phyloP scores from a whole-genome alignment of 2,329 filamentous ascomycete species.

The Rhynchosporium agropyri region DNA sequence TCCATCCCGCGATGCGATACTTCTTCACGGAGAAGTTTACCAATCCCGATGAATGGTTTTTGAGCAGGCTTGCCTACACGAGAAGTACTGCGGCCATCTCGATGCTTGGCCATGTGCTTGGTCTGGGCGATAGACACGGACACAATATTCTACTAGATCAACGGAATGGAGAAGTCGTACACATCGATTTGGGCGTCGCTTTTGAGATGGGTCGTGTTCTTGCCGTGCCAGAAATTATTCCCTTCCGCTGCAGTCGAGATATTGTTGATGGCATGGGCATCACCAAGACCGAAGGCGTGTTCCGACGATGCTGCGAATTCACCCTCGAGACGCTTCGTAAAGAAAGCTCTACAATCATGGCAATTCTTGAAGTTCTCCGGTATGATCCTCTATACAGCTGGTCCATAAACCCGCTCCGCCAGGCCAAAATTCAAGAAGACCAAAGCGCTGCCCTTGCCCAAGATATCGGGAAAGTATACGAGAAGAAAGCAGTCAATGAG shows the following conservation, averaged over 20 bases:
- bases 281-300: slow-evolving; percentile 92
- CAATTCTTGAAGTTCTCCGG: slow-evolving; percentile 93
- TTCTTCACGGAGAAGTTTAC: slow-evolving; percentile 96
- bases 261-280: slow-evolving; percentile 97
- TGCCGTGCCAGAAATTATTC: slow-evolving; percentile 92
- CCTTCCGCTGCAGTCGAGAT: slow-evolving; percentile 91
- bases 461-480: slow-evolving; percentile 41
- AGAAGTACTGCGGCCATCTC: slow-evolving; percentile 92
- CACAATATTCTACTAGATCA: slow-evolving; percentile 96
- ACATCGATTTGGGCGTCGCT: slow-evolving; percentile 95
- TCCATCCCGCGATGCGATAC: slow-evolving; percentile 91
- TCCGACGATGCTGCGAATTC: slow-evolving; percentile 97
- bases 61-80: slow-evolving; percentile 85
- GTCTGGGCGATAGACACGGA: slow-evolving; percentile 90
- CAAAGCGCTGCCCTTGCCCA: slow-evolving; percentile 48
- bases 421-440: slow-evolving; percentile 66
- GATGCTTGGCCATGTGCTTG: slow-evolving; percentile 90
- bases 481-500: slow-evolving; percentile 48
- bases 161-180: slow-evolving; percentile 88
- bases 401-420: slow-evolving; percentile 75
- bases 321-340: slow-evolving; percentile 93
- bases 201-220: slow-evolving; percentile 97
- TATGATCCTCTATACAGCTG: slow-evolving; percentile 97
- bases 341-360: slow-evolving; percentile 97
- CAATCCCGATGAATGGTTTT: slow-evolving; percentile 96